Base-by-base conservation (phyloP, 441 rosid species). In the Pelargonium myrrhifolium region DNA sequence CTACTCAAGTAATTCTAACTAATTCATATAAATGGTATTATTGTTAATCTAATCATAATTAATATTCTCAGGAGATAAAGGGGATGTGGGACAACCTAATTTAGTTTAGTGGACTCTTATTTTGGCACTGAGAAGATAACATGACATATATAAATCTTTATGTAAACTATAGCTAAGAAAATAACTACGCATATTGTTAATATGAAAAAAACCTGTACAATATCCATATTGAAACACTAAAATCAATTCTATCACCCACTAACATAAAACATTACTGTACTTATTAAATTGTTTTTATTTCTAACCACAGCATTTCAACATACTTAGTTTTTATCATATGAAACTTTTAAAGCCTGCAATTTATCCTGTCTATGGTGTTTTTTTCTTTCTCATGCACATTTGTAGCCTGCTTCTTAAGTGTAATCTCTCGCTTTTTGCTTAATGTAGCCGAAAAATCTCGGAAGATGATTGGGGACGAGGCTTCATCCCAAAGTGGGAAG, bases 361-460 rank as follows among this genome's bases (percentile, higher is more conserved):
- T 47, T 6, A 47, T 47, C 53, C 15, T 42, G 47, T 42, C 14
- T 42, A 42, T 17, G n/a, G 53, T 47, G 15, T 4, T 11, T 47
- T n/a, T n/a, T n/a, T n/a, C n/a, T n/a, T n/a, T n/a, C n/a, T n/a
- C n/a, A n/a, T n/a, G n/a, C n/a, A n/a, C n/a, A n/a, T n/a, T n/a
- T n/a, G n/a, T n/a, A n/a, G n/a, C n/a, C n/a, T n/a, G n/a, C n/a
- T n/a, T n/a, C n/a, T n/a, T n/a, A n/a, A n/a, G n/a, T n/a, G n/a
- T n/a, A n/a, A n/a, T n/a, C n/a, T 43, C 47, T n/a, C 15, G 31
- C 51, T 9, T 1, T 49, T 71, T 40, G 4, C 51, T 5, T 66
- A 51, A 68, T 62, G 39, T 74, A 93, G 98, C 98, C 65, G 98
- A 93, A 65, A 93, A 89, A 85, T 90, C 91, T 53, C 75, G 98